A percentile compares a stretch with the other conserved stretches of the same genome.
These are phyloP conservation scores for Erythrophleum fordii DNA, from an alignment of 306 rosid species.

Conservation along the genomic window DNA sequence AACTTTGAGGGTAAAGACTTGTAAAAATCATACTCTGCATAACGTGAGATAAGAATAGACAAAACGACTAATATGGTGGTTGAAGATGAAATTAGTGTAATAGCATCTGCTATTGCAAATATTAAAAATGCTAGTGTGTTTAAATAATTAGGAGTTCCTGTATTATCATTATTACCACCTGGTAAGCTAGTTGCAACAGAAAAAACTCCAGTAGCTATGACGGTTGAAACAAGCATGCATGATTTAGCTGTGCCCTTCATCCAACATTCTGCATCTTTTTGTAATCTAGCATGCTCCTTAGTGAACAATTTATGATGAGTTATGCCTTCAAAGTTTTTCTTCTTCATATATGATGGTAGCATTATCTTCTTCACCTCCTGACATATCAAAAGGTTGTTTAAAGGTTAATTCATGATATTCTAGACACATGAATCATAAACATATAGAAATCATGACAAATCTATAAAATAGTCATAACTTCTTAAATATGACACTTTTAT, in stretches of 20 bases:
- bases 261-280: conserved; percentile 36
- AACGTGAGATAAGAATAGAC: background rate
- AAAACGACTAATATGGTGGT: background rate
- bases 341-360: conserved; percentile 18
- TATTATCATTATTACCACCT: background rate
- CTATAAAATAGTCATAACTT: too few species aligned
- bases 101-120: background rate
- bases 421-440: background rate
- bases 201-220: background rate
- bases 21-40: conserved; percentile 47
- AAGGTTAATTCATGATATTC: background rate
- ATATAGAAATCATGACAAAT: too few species aligned
- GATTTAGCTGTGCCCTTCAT: background rate
- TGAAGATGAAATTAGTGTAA: background rate
- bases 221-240: background rate
- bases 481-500: too few species aligned
- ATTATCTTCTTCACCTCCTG: conserved; percentile 60
- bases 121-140: background rate
- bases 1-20: conserved; percentile 52
- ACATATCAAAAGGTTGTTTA: background rate
- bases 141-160: background rate
- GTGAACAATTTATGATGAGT: conserved; percentile 40
- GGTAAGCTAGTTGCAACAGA: background rate
- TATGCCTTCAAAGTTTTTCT: background rate
- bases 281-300: conserved; percentile 28